phyloP scores from a whole-genome alignment of 2,329 filamentous ascomycete genomes.

The Ophiocordyceps australis region DNA sequence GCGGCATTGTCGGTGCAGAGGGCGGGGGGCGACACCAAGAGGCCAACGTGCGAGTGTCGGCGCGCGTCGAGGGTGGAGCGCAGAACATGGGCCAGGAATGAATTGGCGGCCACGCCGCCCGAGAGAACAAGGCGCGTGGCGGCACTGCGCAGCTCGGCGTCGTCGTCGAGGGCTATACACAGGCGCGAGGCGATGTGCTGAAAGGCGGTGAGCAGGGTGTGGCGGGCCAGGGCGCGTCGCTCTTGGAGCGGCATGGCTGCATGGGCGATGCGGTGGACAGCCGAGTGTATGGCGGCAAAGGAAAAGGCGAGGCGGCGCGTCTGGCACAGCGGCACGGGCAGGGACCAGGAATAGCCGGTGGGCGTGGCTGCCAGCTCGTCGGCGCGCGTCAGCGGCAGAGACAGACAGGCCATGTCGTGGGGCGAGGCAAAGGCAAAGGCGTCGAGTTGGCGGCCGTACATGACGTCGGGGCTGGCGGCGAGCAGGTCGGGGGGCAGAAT shows the following conservation, averaged over 20 bases:
- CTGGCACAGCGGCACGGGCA: constrained; percentile 47
- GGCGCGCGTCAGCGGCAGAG: constrained; percentile 34
- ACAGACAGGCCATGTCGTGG: constrained; percentile 31
- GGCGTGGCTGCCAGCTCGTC: constrained; percentile 32
- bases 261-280: constrained; percentile 24
- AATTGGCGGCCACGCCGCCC: constrained; percentile 80
- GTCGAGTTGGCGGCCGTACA: constrained; percentile 71
- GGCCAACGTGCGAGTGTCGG: constrained; percentile 38
- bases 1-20: constrained; percentile 92
- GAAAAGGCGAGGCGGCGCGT: constrained; percentile 46
- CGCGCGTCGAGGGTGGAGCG: constrained; percentile 40
- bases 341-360: constrained; percentile 35
- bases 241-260: constrained; percentile 34
- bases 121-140: constrained; percentile 54
- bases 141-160: constrained; percentile 15
- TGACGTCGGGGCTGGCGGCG: constrained; percentile 37
- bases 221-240: constrained; percentile 49
- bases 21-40: constrained; percentile 57
- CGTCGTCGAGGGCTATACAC: constrained; percentile 40
- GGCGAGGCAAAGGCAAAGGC: constrained; percentile 47
- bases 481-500: constrained; percentile 49
- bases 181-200: constrained; percentile 70
- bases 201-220: constrained; percentile 66
- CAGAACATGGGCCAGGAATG: constrained; percentile 53
- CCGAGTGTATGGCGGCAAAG: constrained; percentile 50